Percentiles rank a stretch among this genome's conserved stretches.
Evolutionary conservation across 2,329 filamentous ascomycete genomes (phyloP).

Genomic region (Aspergillus alliaceus): DNA sequence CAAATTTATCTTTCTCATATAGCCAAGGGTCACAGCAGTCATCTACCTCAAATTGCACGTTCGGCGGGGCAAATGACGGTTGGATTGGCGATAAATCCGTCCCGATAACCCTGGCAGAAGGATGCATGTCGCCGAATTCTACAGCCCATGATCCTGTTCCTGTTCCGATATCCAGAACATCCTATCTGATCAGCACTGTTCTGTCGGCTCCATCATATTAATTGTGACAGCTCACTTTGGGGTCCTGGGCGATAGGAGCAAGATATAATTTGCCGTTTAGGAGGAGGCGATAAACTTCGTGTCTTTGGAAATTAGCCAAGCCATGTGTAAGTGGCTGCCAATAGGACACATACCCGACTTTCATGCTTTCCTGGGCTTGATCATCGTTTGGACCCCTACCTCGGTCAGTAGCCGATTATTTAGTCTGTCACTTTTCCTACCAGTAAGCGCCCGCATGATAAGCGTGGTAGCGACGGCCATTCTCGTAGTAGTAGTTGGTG

Average conservation of each 20-base stretch:
- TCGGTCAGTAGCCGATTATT: not conserved
- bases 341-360: not conserved
- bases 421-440: not conserved
- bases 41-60: slow-evolving; percentile 50
- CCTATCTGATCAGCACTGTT: slow-evolving; percentile 9
- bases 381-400: slow-evolving; percentile 24
- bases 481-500: slow-evolving; percentile 29
- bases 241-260: not conserved
- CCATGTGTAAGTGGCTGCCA: not conserved
- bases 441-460: slow-evolving; percentile 30
- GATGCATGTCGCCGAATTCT: slow-evolving; percentile 37
- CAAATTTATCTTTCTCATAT: slow-evolving; percentile 35
- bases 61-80: slow-evolving; percentile 47
- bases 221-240: not conserved
- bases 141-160: slow-evolving; percentile 27
- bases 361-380: slow-evolving; percentile 16
- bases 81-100: slow-evolving; percentile 53
- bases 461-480: too few species aligned
- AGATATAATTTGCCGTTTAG: not conserved
- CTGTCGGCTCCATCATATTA: too few species aligned
- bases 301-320: not conserved
- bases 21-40: slow-evolving; percentile 41
- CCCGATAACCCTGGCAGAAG: slow-evolving; percentile 46
- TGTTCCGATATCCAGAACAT: slow-evolving; percentile 24
- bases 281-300: not conserved